Percentiles rank a stretch among this genome's conserved stretches.
These are phyloP conservation scores for Gnomoniopsis smithogilvyi DNA, from an alignment of 2,329 filamentous ascomycete genomes.

Conservation along the genomic window DNA sequence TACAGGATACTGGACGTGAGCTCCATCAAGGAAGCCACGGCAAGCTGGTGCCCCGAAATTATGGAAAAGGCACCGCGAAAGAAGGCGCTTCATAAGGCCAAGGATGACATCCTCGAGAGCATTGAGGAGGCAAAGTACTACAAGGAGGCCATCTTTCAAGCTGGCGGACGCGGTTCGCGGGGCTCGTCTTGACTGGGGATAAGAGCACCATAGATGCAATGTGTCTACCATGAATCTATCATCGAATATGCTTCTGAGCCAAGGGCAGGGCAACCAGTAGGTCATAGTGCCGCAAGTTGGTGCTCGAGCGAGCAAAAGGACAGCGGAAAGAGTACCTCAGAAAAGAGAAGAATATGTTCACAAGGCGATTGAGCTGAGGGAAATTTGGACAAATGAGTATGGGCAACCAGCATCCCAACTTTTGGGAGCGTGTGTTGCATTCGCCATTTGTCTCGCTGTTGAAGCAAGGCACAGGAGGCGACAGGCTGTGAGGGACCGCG, in stretches of 20 bases:
- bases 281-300: too few relatives aligned
- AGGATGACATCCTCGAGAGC: constrained; percentile 89
- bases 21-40: constrained; percentile 83
- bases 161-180: too few relatives aligned
- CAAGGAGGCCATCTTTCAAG: constrained; percentile 41
- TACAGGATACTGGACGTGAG: constrained; percentile 93
- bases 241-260: neutral
- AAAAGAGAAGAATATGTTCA: neutral
- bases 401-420: neutral
- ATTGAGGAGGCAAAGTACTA: constrained; percentile 90
- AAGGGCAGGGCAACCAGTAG: neutral
- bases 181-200: neutral
- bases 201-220: too few relatives aligned
- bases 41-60: constrained; percentile 70
- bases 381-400: neutral
- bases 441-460: neutral
- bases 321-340: too few relatives aligned
- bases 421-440: neutral
- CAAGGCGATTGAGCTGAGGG: neutral
- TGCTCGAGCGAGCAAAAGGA: too few relatives aligned
- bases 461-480: neutral
- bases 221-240: too few relatives aligned
- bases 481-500: neutral
- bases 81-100: constrained; percentile 74
- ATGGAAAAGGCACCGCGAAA: constrained; percentile 68